Evolutionary conservation across 1,284 basidiomycete species (phyloP).

Genomic region (Limonomyces culmigenus): DNA sequence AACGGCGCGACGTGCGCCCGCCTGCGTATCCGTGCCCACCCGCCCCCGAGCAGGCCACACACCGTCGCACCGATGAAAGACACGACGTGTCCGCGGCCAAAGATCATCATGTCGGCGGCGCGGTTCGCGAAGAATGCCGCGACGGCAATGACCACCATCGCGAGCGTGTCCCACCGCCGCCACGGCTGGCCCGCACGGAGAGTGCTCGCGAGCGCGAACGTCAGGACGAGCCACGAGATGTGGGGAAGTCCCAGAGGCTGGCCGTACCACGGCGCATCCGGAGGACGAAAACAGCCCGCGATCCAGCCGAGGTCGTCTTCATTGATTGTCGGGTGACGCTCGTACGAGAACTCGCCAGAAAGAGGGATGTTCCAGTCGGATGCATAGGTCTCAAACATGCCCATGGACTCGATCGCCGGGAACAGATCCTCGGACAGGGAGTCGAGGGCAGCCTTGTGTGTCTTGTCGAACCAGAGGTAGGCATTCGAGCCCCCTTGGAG

Average conservation of each 20-base stretch:
- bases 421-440: constrained; percentile 31
- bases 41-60: constrained; percentile 68
- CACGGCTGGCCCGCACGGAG: constrained; percentile 67
- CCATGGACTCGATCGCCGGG: constrained; percentile 35
- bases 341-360: constrained; percentile 58
- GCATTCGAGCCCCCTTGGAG: constrained; percentile 79
- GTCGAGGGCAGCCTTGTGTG: constrained; percentile 33
- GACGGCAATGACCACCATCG: constrained; percentile 80
- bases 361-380: constrained; percentile 19
- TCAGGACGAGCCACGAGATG: constrained; percentile 63
- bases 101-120: constrained; percentile 70
- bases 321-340: constrained; percentile 33
- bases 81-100: constrained; percentile 72
- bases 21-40: too few relatives aligned
- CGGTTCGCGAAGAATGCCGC: constrained; percentile 64
- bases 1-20: too few relatives aligned
- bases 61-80: constrained; percentile 79
- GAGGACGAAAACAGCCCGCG: constrained; percentile 54
- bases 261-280: constrained; percentile 56
- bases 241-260: constrained; percentile 67
- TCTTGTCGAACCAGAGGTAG: constrained; percentile 61
- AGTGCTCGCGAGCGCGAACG: constrained; percentile 63
- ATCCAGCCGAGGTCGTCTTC: constrained; percentile 26
- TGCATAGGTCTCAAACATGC: constrained; percentile 54
- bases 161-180: constrained; percentile 49